phyloP scores from a whole-genome alignment of 106 monocot genomes.

The Dendrobium huoshanense region DNA sequence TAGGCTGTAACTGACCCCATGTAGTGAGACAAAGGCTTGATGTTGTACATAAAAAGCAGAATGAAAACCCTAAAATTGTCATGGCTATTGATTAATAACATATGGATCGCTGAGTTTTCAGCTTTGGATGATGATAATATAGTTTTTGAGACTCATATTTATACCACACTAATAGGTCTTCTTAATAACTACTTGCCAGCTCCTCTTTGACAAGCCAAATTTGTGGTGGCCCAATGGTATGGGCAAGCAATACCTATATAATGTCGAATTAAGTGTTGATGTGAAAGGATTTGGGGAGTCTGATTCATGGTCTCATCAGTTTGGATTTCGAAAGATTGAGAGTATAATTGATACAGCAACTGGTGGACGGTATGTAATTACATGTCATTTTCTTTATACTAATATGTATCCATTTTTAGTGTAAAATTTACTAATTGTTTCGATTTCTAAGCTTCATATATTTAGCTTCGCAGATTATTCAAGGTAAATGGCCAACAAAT shows the following conservation, averaged over 20 bases:
- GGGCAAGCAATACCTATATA: slow-evolving; percentile 83
- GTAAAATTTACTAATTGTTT: background rate
- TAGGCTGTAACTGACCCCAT: too few relatives aligned
- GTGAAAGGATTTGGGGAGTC: slow-evolving; percentile 93
- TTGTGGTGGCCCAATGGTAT: slow-evolving; percentile 99
- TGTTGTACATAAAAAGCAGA: background rate
- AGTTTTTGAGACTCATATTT: background rate
- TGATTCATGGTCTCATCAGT: slow-evolving; percentile 79
- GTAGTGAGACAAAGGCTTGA: too few relatives aligned
- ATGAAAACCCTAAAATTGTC: background rate
- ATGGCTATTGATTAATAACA: background rate
- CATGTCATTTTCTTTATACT: background rate
- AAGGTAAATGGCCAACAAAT: slow-evolving; percentile 80
- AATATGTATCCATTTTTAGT: background rate
- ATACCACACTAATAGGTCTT: slow-evolving; percentile 37
- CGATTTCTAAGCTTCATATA: background rate
- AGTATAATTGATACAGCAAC: slow-evolving; percentile 69
- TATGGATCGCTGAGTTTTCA: background rate
- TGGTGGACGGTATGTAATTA: slow-evolving; percentile 72
- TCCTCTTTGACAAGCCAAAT: slow-evolving; percentile 92
- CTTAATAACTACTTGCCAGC: slow-evolving; percentile 26
- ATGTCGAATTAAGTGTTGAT: slow-evolving; percentile 72
- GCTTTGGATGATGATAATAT: background rate
- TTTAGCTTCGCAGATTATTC: slow-evolving; percentile 56
- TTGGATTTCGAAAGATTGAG: slow-evolving; percentile 94